Conservation (phyloP, 139 green algal genomes). For the Pseudopediastrum boryanum region DNA sequence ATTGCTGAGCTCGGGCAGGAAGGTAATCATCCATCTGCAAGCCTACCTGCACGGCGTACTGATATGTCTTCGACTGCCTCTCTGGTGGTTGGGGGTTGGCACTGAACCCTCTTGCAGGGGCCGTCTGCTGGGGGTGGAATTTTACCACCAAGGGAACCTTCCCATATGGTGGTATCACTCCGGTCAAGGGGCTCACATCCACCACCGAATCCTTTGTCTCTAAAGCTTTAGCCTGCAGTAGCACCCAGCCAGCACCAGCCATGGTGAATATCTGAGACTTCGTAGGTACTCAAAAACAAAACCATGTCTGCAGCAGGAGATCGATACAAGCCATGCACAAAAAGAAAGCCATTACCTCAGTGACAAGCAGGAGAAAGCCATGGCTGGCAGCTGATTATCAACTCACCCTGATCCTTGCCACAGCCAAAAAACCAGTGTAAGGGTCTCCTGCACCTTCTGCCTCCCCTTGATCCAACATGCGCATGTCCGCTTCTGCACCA, state of each 20-base stretch:
- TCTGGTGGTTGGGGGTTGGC: neutral
- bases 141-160: neutral
- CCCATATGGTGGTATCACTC: slow-evolving; percentile 14
- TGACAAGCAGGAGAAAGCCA: too few species aligned
- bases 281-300: too few species aligned
- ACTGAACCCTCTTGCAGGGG: neutral
- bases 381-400: too few species aligned
- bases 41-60: slow-evolving; percentile 8
- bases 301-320: too few species aligned
- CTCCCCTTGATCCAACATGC: too few species aligned
- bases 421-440: slow-evolving; percentile 14
- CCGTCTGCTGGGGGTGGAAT: slow-evolving; percentile 8
- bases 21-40: too few species aligned
- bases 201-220: slow-evolving; percentile 4
- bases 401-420: slow-evolving; percentile 26
- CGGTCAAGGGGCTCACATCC: slow-evolving; percentile 1
- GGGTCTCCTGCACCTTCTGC: too few species aligned
- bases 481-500: slow-evolving; percentile 23
- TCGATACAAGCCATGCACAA: too few species aligned
- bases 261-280: too few species aligned
- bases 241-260: too few species aligned
- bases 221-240: slow-evolving; percentile 22
- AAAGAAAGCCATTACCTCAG: too few species aligned
- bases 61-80: neutral
- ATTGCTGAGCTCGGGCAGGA: too few species aligned